Percentiles rank a stretch among this genome's conserved stretches.
Conservation (phyloP, 352 stramenopile genomes). For the Pelagophyceae sp. region DNA sequence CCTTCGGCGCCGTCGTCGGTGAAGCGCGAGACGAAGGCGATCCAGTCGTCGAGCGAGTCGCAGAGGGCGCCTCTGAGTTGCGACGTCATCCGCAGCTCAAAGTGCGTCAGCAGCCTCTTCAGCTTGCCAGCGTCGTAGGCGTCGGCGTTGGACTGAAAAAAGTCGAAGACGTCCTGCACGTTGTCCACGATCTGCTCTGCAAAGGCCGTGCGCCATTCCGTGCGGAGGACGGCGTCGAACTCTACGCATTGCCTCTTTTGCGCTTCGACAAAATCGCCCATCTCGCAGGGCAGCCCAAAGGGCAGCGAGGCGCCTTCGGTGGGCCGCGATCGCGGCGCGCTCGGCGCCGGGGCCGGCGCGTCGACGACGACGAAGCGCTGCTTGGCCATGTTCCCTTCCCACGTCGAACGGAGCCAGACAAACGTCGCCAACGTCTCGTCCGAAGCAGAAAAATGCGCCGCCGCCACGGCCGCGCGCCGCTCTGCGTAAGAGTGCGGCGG, state of each 20-base stretch:
- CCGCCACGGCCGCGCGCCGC: conserved; percentile 46
- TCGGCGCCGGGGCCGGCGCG: no score
- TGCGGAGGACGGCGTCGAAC: conserved; percentile 28
- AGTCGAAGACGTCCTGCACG: conserved; percentile 80
- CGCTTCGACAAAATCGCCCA: conserved; percentile 67
- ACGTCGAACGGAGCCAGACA: conserved; percentile 71
- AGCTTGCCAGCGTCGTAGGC: conserved; percentile 52
- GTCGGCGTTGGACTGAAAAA: conserved; percentile 68
- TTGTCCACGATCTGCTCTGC: conserved; percentile 84
- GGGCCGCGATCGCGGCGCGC: no score
- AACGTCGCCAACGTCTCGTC: conserved; percentile 61
- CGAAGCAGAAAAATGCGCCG: conserved; percentile 51
- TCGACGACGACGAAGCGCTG: conserved; percentile 38
- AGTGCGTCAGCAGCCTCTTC: conserved; percentile 60
- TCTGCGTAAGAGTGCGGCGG: conserved; percentile 55
- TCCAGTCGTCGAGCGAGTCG: conserved; percentile 51
- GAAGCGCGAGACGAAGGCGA: conserved; percentile 30
- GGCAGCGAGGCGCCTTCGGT: conserved; percentile 30
- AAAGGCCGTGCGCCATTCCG: conserved; percentile 73
- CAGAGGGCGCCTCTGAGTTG: conserved; percentile 64
- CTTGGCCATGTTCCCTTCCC: conserved; percentile 72
- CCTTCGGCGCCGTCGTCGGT: conserved; percentile 7
- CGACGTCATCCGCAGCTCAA: conserved; percentile 68
- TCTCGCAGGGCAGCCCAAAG: conserved; percentile 61
- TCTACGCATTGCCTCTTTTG: conserved; percentile 40